These are phyloP conservation scores for Melanogaster broomeanus DNA, from an alignment of 768 basidiomycete species.

Conservation along the genomic window DNA sequence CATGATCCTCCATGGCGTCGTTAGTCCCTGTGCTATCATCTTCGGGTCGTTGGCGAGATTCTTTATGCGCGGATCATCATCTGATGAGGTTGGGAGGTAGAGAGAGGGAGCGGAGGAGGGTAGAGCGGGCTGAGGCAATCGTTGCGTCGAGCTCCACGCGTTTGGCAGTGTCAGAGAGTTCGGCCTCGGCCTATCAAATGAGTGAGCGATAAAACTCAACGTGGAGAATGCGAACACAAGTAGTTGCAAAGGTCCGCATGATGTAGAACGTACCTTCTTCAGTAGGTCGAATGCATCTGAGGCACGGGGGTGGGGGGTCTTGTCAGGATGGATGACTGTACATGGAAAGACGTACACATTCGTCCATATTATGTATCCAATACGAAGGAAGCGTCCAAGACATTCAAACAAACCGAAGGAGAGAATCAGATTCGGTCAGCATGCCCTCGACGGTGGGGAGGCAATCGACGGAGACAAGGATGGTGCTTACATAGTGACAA, in stretches of 20 bases:
- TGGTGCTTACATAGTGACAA: constrained; percentile 74
- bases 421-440: constrained; percentile 20
- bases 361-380: not conserved
- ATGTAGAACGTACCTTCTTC: constrained; percentile 68
- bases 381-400: not conserved
- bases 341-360: constrained; percentile 44
- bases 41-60: constrained; percentile 41
- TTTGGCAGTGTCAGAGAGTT: constrained; percentile 75
- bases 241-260: not conserved
- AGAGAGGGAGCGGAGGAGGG: constrained; percentile 62
- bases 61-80: constrained; percentile 59
- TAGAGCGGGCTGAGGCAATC: constrained; percentile 70
- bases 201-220: not conserved
- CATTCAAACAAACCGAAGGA: not conserved
- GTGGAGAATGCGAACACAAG: not conserved
- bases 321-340: constrained; percentile 97
- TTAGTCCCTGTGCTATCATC: constrained; percentile 28
- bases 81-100: constrained; percentile 61
- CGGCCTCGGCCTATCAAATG: constrained; percentile 70
- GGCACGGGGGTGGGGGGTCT: constrained; percentile 83
- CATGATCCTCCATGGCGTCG: constrained; percentile 66
- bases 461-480: constrained; percentile 6
- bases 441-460: constrained; percentile 9
- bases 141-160: constrained; percentile 82
- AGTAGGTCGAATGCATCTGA: constrained; percentile 93